Base-by-base conservation (phyloP, 495 filamentous ascomycete species). In the Penicillium dipodomyicola region DNA sequence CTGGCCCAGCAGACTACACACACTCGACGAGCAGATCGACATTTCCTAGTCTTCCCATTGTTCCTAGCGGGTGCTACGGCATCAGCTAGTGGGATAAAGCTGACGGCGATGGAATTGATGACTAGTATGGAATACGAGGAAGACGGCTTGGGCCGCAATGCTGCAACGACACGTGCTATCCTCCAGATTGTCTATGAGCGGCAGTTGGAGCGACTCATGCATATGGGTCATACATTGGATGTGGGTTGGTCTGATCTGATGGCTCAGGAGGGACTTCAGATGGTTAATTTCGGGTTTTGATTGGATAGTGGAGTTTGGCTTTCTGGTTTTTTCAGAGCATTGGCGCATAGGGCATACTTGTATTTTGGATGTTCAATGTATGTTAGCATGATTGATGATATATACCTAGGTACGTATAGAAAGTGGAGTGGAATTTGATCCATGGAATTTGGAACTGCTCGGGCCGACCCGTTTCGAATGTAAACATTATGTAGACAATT, bases 41-140 rank as follows among this genome's bases (percentile, higher is more conserved):
- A 75, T 19, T 80, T 81, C 53, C 57, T 81, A 32, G 70, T 81
- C 0, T 84, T 86, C 62, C 82, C 83, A 0, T 62, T 85, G 0
- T 85, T 85, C 65, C 74, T 86, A 49, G 76, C 82, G 0, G 83
- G 82, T 9, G 72, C 77, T 40, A 77, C 77, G 0, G 62, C 77
- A 0, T 65, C 63, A 8, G 69, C 72, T 19, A 65, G 66, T 15
- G 69, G 67, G 0, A 70, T 78, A 10, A 82, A 84, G 64, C 70
- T 70, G 59, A 68, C 75, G 68, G 77, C 77, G 5, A 70, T 84
- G 57, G 69, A 76, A 15, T 57, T 86, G 49, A 71, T 85, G 29
- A 74, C 68, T 14, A 69, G 65, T 8, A 71, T 85, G 61, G 78
- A 82, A 57, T 69, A 73, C 17, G 68, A 77, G 33, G 80, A 80